phyloP scores from a whole-genome alignment of 1,139 yeast genomes.

The Taphrina sp. region DNA sequence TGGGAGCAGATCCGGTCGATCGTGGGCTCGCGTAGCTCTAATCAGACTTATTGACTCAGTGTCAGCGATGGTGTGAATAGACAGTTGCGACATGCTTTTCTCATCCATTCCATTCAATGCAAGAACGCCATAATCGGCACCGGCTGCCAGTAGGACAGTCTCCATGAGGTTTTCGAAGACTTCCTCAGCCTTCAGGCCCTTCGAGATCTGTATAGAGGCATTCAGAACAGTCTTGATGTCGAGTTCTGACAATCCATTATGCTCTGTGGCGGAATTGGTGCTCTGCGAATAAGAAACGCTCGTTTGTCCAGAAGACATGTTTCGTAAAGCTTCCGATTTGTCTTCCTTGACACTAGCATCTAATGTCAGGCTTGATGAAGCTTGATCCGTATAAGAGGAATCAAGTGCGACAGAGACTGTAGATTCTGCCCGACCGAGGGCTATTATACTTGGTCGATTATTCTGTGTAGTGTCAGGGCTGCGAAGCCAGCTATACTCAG shows the following conservation, averaged over 20 bases:
- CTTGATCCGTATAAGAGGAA: background rate
- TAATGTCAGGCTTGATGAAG: background rate
- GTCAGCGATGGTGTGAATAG: conserved; percentile 6
- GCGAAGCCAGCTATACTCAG: background rate
- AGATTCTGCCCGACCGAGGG: background rate
- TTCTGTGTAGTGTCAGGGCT: no score
- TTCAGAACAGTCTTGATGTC: conserved; percentile 18
- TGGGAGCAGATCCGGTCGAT: conserved; percentile 31
- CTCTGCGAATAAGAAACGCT: background rate
- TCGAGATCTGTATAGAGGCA: conserved; percentile 11
- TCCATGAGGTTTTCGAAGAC: conserved; percentile 36
- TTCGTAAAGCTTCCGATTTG: no score
- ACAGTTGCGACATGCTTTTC: background rate
- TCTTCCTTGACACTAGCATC: no score
- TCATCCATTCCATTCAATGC: conserved; percentile 17
- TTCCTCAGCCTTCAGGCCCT: conserved; percentile 8
- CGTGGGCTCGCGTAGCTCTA: conserved; percentile 30
- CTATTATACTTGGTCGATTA: background rate
- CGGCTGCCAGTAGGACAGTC: conserved; percentile 37
- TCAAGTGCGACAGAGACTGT: no score
- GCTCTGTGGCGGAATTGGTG: background rate
- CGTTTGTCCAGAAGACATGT: no score
- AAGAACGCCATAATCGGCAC: conserved; percentile 37
- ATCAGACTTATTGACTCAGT: conserved; percentile 30
- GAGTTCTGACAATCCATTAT: conserved; percentile 3